Evolutionary conservation across 208 protist genomes (phyloP).

Genomic region (Eutreptiella sp.): DNA sequence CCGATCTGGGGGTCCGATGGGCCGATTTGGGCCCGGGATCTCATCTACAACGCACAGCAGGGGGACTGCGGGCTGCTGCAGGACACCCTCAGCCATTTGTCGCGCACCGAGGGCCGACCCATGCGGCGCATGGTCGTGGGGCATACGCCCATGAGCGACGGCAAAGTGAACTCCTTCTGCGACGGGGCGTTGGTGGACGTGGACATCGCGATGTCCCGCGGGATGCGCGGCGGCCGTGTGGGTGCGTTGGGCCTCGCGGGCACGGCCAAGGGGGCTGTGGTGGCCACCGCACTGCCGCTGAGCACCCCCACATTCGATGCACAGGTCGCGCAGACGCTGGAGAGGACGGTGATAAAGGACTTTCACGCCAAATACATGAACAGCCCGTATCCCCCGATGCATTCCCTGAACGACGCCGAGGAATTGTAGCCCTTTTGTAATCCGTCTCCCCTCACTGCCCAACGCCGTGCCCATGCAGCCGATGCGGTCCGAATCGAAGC

Average conservation of each 20-base stretch:
- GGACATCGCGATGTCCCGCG: constrained; percentile 61
- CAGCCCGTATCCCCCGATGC: too few relatives aligned
- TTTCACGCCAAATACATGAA: too few relatives aligned
- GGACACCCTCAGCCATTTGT: neutral
- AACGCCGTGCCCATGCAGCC: too few relatives aligned
- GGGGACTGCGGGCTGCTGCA: constrained; percentile 43
- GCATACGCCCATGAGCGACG: constrained; percentile 54
- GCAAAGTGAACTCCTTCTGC: constrained; percentile 54
- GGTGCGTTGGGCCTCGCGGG: constrained; percentile 54
- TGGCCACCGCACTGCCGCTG: too few relatives aligned
- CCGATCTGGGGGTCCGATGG: constrained; percentile 45
- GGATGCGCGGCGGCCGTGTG: constrained; percentile 55
- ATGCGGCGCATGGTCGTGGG: constrained; percentile 61
- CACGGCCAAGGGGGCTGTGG: too few relatives aligned
- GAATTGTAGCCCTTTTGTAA: too few relatives aligned
- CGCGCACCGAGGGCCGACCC: constrained; percentile 5
- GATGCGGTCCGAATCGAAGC: too few relatives aligned
- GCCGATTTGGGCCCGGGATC: constrained; percentile 58
- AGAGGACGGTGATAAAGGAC: too few relatives aligned
- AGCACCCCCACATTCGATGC: too few relatives aligned
- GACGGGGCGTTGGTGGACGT: constrained; percentile 49
- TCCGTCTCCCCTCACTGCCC: too few relatives aligned
- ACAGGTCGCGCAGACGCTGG: too few relatives aligned
- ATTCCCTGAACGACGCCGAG: too few relatives aligned
- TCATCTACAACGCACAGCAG: constrained; percentile 52